A percentile compares a stretch with the other conserved stretches of the same genome.
phyloP scores from a whole-genome alignment of 2,329 filamentous ascomycete genomes.

The Penicillium sp. region DNA sequence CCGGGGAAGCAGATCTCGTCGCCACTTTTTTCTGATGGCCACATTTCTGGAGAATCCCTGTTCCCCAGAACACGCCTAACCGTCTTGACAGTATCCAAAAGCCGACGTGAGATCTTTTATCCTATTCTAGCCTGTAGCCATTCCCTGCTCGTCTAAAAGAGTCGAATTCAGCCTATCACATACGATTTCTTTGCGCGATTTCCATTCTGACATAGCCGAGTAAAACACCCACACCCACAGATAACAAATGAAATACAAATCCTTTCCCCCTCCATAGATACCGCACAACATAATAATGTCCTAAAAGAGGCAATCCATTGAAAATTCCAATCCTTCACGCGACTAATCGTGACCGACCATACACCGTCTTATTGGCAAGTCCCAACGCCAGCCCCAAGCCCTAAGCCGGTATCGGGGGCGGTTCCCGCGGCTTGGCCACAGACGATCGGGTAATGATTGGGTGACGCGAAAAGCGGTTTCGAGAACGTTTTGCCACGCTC shows the following conservation, averaged over 20 bases:
- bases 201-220: constrained; percentile 14
- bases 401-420: constrained; percentile 35
- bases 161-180: neutral
- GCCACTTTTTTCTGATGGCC: constrained; percentile 23
- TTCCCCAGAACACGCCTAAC: constrained; percentile 6
- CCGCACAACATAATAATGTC: neutral
- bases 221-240: constrained; percentile 1
- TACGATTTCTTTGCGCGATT: neutral
- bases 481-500: constrained; percentile 42
- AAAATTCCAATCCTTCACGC: constrained; percentile 3
- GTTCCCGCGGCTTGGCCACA: constrained; percentile 11
- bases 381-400: constrained; percentile 13
- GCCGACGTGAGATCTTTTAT: neutral
- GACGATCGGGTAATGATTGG: constrained; percentile 12
- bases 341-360: constrained; percentile 4
- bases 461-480: constrained; percentile 23
- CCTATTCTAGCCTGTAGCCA: neutral
- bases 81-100: neutral
- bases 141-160: neutral
- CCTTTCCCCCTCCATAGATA: neutral
- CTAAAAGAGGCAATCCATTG: neutral
- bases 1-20: constrained; percentile 25
- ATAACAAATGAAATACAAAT: neutral
- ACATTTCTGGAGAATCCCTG: constrained; percentile 25
- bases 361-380: constrained; percentile 1